Evolutionary conservation across 768 basidiomycete genomes (phyloP), one percentile per base, ranked within the genome.

Genomic region (Tricholoma matsutake): DNA sequence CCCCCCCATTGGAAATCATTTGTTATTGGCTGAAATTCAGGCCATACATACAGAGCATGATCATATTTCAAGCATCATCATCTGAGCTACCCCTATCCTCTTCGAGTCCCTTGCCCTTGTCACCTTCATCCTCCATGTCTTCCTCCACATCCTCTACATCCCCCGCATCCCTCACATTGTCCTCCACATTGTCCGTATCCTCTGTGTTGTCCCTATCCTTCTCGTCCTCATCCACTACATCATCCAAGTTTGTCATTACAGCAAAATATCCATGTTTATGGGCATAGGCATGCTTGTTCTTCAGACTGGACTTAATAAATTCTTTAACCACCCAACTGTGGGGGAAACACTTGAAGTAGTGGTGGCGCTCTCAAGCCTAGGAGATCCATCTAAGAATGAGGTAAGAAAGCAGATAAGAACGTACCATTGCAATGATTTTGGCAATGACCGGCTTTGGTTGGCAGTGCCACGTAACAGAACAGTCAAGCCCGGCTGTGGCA

Each of bases 401-500:
- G 31, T 10, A 16, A 14, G 16, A 6, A 16, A 34, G 10, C 10
- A 32, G 35, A 32, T 34, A 54, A 54, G 31, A 37, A 54, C 31
- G 18, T 54, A 54, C 53, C n/a, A 54, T 34, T 54, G 53, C 31
- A 34, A 54, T 54, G 53, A 54, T 34, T 37, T 54, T 54, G 53
- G 29, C 53, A 34, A 34, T 34, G n/a, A 54, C 53, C 13, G 13
- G 32, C 28, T 18, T 54, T 34, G 32, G 31, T 37, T 54, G 53
- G 53, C 8, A 29, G 53, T 37, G 53, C 53, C 53, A 54, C n/a
- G 9, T 54, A 54, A 54, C 53, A 32, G 29, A 34, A 54, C 18
- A 53, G 32, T 54, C 53, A 13, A 54, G 31, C 35, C n/a, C 16
- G 10, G 53, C 31, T 14, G 8, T 18, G n/a, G 31, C 35, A 25